These are phyloP conservation scores for Achaetomium macrosporum DNA, from an alignment of 2,329 filamentous ascomycete species.

Conservation along the genomic window DNA sequence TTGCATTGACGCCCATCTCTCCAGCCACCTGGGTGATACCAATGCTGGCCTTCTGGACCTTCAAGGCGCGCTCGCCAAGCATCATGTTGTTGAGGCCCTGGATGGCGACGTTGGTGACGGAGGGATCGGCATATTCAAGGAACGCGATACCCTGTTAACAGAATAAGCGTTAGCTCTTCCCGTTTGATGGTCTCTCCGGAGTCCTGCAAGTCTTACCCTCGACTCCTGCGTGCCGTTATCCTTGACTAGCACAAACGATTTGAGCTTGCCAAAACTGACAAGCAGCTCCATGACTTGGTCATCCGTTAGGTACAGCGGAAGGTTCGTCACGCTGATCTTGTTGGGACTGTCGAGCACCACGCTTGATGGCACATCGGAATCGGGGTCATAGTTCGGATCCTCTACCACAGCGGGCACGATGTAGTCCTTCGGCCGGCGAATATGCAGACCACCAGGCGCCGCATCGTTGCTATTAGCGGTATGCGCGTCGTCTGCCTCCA, in stretches of 20 bases:
- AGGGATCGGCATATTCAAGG: constrained; percentile 82
- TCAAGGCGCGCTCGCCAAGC: constrained; percentile 78
- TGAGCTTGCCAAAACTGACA: constrained; percentile 85
- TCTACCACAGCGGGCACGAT: constrained; percentile 79
- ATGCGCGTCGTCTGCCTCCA: constrained; percentile 65
- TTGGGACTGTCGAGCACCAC: constrained; percentile 86
- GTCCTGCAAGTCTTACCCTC: constrained; percentile 52
- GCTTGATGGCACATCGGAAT: constrained; percentile 62
- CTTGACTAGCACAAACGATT: constrained; percentile 85
- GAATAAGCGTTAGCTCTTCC: constrained; percentile 27
- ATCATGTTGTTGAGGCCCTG: constrained; percentile 92
- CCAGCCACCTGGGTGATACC: constrained; percentile 89
- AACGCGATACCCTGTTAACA: constrained; percentile 79
- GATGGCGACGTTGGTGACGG: constrained; percentile 75
- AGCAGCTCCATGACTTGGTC: constrained; percentile 89
- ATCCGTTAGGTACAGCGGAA: constrained; percentile 81
- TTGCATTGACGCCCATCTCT: constrained; percentile 94
- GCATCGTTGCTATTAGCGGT: constrained; percentile 49
- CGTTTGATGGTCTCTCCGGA: neutral
- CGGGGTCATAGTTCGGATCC: constrained; percentile 64
- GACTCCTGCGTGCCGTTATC: constrained; percentile 82
- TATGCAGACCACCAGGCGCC: constrained; percentile 57
- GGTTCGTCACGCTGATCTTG: constrained; percentile 89
- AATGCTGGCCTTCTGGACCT: constrained; percentile 83
- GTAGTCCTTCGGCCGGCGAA: constrained; percentile 91